These are phyloP conservation scores for Penicillium ochrochloron DNA, from an alignment of 495 filamentous ascomycete genomes.

Conservation along the genomic window DNA sequence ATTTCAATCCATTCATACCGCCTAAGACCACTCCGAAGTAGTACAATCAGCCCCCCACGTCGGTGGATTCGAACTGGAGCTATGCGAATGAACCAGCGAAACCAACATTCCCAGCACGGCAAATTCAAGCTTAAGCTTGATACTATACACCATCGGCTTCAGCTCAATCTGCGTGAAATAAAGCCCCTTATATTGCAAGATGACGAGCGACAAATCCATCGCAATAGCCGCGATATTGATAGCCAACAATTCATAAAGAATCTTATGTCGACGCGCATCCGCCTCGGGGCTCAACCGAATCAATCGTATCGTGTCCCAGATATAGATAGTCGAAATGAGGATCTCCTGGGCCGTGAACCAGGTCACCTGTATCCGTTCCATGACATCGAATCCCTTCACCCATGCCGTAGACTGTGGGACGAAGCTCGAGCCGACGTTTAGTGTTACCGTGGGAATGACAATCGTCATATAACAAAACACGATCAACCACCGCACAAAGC, in stretches of 20 bases:
- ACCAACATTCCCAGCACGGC: slow-evolving; percentile 46
- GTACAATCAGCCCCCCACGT: slow-evolving; percentile 16
- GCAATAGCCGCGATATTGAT: slow-evolving; percentile 49
- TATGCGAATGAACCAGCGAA: slow-evolving; percentile 35
- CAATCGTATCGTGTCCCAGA: slow-evolving; percentile 46
- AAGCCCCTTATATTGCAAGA: slow-evolving; percentile 49
- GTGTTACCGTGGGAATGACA: slow-evolving; percentile 48
- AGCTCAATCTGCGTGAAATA: slow-evolving; percentile 53
- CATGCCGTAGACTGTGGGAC: slow-evolving; percentile 29
- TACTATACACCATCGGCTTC: slow-evolving; percentile 55
- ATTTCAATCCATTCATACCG: not conserved
- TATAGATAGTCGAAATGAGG: slow-evolving; percentile 55
- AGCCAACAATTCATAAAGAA: slow-evolving; percentile 47
- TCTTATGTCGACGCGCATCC: slow-evolving; percentile 37
- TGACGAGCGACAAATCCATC: slow-evolving; percentile 51
- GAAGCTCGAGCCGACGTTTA: slow-evolving; percentile 45
- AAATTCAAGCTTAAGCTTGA: slow-evolving; percentile 63
- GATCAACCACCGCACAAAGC: slow-evolving; percentile 47
- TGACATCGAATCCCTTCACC: slow-evolving; percentile 45
- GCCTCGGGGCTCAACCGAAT: slow-evolving; percentile 34
- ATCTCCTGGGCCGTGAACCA: slow-evolving; percentile 56
- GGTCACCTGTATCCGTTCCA: slow-evolving; percentile 56
- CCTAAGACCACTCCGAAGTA: slow-evolving; percentile 11
- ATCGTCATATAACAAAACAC: slow-evolving; percentile 44
- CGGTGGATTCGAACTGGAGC: not conserved